Evolutionary conservation across 192 early-diverging fungal genomes (phyloP), one percentile per base, ranked within the genome.

Genomic region (Backusella psychrophila): DNA sequence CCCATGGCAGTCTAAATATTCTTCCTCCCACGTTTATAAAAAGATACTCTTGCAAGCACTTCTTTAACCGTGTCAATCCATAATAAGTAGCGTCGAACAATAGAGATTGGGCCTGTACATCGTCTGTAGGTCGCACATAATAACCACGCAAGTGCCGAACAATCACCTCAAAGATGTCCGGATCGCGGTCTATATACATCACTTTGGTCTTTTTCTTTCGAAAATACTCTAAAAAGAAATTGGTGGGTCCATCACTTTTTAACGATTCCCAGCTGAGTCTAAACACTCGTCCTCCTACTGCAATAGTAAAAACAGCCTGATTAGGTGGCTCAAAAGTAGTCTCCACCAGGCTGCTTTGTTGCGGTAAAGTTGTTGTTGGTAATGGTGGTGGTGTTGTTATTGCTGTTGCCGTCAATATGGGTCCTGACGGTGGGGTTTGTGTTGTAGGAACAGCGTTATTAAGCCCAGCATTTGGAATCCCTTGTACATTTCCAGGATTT

Each of bases 61-160:
- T 73, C 8, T 77, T 72, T 29, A 88, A 71, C 0, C 83, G 78
- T 14, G 77, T 82, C 59, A 88, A 44, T 14, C 83, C 84, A 70
- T 80, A 86, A 26, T 85, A 88, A 11, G 77, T 68, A 0, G 87
- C 83, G 46, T 89, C 87, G 69, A 81, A 81, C 49, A 85, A 72
- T 0, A 86, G 71, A 38, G 82, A 82, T 19, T 80, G 71, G 75
- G 78, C 76, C 33, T 86, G 81, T 70, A 85, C 74, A 83, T 81
- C 73, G 9, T 88, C 86, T 34, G 44, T 69, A 3, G 85, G 80
- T 23, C 75, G 73, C 29, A 88, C 76, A 74, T 84, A 83, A 74
- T 90, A 90, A 23, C 89, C 89, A 36, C 85, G 84, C 38, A 90
- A 78, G 76, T 88, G 83, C 23, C 83, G 82, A 36, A 88, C 81